Evolutionary conservation across 2,329 filamentous ascomycete genomes (phyloP).

Genomic region (Massarina eburnea): DNA sequence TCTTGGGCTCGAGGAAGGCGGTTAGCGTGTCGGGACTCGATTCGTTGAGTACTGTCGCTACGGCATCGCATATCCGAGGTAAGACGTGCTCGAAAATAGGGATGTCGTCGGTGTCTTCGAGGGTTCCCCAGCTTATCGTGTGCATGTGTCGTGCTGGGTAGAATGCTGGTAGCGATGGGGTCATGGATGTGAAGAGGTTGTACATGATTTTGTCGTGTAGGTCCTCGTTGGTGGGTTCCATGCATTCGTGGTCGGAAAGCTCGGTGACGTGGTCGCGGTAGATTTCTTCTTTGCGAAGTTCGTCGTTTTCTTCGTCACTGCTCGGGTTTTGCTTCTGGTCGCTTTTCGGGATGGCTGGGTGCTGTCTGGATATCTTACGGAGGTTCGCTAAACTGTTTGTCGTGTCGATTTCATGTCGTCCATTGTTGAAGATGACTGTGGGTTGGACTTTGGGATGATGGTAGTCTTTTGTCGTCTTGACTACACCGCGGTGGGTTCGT

Average conservation of each 20-base stretch:
- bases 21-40: conserved; percentile 11
- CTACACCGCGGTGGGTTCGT: too few species aligned
- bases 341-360: neutral
- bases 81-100: conserved; percentile 7
- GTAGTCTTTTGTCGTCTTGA: too few species aligned
- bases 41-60: conserved; percentile 15
- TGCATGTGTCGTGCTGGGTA: conserved; percentile 11
- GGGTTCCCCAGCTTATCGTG: conserved; percentile 11
- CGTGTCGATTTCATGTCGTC: too few species aligned
- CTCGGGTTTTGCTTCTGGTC: too few species aligned
- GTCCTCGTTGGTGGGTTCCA: conserved; percentile 10
- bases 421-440: too few species aligned
- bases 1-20: conserved; percentile 15
- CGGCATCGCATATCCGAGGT: conserved; percentile 18
- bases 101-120: conserved; percentile 5
- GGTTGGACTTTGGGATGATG: too few species aligned
- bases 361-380: too few species aligned
- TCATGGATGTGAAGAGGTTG: conserved; percentile 3
- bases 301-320: neutral
- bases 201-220: conserved; percentile 14
- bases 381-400: too few species aligned
- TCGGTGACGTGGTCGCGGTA: conserved; percentile 7
- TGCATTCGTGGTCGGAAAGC: conserved; percentile 13
- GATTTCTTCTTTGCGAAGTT: neutral
- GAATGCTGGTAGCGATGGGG: conserved; percentile 1